A percentile compares a stretch with the other conserved stretches of the same genome.
Conservation (phyloP, 2,329 filamentous ascomycete species). For the Sarocladiaceae sp. region DNA sequence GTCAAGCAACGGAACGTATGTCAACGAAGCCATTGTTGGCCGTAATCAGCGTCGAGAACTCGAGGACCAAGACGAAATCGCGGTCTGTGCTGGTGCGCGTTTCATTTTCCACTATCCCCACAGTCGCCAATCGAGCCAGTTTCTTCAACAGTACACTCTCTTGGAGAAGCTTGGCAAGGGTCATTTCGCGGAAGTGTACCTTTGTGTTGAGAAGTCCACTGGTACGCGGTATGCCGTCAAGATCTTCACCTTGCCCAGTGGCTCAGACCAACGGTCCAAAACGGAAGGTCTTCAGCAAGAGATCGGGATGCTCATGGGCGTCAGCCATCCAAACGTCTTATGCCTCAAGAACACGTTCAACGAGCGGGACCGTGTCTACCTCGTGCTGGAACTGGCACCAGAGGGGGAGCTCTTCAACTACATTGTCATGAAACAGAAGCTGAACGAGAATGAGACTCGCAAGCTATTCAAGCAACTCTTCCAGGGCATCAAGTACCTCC, state of each 20-base stretch:
- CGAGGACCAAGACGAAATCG: constrained; percentile 84
- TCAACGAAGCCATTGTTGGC: constrained; percentile 86
- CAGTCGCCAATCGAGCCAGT: constrained; percentile 65
- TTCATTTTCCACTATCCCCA: constrained; percentile 91
- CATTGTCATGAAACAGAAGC: constrained; percentile 85
- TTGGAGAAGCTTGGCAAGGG: constrained; percentile 86
- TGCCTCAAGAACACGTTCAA: constrained; percentile 95
- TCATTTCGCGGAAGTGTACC: constrained; percentile 89
- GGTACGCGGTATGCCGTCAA: constrained; percentile 88
- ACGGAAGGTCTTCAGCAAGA: constrained; percentile 87
- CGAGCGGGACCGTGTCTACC: constrained; percentile 81
- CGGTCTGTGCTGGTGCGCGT: constrained; percentile 74
- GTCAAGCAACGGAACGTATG: constrained; percentile 92
- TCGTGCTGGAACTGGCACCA: constrained; percentile 82
- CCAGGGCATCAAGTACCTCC: constrained; percentile 89
- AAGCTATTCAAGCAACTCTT: constrained; percentile 89
- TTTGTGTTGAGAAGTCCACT: constrained; percentile 79
- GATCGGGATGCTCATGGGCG: constrained; percentile 93
- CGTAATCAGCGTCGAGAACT: constrained; percentile 88
- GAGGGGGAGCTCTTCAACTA: constrained; percentile 95
- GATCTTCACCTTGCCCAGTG: constrained; percentile 80
- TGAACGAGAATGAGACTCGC: constrained; percentile 76
- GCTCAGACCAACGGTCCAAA: constrained; percentile 77
- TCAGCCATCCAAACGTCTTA: constrained; percentile 87
- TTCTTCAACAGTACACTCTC: constrained; percentile 79